Conservation (phyloP, 2,329 filamentous ascomycete genomes). For the Colletotrichum ledebouriae region DNA sequence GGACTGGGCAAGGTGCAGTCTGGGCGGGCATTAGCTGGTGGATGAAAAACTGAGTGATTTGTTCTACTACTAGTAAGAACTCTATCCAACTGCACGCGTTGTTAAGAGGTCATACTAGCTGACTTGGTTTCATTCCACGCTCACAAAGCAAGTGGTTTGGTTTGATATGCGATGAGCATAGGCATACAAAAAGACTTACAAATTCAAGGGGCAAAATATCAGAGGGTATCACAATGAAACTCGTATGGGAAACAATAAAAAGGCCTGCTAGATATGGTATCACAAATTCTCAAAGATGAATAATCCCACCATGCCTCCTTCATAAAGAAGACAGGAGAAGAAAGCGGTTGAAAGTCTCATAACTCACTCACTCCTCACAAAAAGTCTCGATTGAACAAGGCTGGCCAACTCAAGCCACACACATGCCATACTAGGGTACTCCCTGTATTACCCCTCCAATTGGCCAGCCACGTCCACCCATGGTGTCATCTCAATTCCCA, state of each 20-base stretch:
- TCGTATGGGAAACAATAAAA: background rate
- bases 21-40: background rate
- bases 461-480: slow-evolving; percentile 31
- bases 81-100: no score
- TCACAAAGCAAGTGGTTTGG: no score
- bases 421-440: background rate
- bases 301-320: slow-evolving; percentile 15
- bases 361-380: background rate
- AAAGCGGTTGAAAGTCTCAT: slow-evolving; percentile 18
- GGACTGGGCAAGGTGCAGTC: slow-evolving; percentile 1
- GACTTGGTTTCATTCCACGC: background rate
- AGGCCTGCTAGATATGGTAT: background rate
- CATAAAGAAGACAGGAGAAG: background rate
- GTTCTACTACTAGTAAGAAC: no score
- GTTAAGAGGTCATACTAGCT: background rate
- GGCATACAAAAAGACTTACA: no score
- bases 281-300: background rate
- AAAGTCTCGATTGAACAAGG: slow-evolving; percentile 28
- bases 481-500: slow-evolving; percentile 38
- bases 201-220: background rate
- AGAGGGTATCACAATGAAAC: background rate
- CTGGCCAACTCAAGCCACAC: slow-evolving; percentile 31
- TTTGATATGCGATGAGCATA: no score
- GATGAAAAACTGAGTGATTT: background rate
- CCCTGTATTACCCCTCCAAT: slow-evolving; percentile 14